Conservation (phyloP, 1,284 basidiomycete genomes). For the Thecaphora frezii region DNA sequence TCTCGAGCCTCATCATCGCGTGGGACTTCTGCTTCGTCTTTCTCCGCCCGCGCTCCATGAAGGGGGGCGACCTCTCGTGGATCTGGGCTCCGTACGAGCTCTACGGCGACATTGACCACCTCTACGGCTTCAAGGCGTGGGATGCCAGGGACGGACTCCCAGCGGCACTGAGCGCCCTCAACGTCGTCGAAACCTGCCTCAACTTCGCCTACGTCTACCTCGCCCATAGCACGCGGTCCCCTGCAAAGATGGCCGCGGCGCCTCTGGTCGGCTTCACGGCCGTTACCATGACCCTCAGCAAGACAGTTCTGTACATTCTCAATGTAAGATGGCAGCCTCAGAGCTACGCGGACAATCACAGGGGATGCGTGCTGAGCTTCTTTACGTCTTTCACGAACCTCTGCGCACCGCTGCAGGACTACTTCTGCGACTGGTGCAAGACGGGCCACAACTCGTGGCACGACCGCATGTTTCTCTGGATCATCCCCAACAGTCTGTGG, state of each 20-base stretch:
- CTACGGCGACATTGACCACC: constrained; percentile 73
- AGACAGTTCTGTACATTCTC: constrained; percentile 71
- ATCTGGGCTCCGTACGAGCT: constrained; percentile 56
- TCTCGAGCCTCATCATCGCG: constrained; percentile 29
- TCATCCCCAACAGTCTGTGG: constrained; percentile 79
- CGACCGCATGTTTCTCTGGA: constrained; percentile 69
- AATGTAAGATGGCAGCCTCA: constrained; percentile 17
- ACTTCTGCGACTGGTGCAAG: constrained; percentile 65
- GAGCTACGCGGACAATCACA: neutral
- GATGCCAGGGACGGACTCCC: constrained; percentile 76
- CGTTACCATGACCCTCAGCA: constrained; percentile 75
- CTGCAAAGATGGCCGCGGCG: constrained; percentile 63
- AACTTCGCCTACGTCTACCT: constrained; percentile 74
- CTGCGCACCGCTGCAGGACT: constrained; percentile 44
- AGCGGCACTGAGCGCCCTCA: constrained; percentile 79
- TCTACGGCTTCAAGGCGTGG: constrained; percentile 73
- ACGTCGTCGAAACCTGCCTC: constrained; percentile 75
- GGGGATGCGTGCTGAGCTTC: constrained; percentile 1
- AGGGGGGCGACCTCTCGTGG: constrained; percentile 61
- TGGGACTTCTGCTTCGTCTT: constrained; percentile 51
- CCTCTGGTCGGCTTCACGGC: constrained; percentile 75
- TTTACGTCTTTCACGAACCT: neutral
- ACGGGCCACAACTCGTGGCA: constrained; percentile 72
- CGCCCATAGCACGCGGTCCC: constrained; percentile 64
- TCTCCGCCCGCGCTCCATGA: constrained; percentile 37